Percentiles rank a stretch among this genome's conserved stretches.
phyloP scores from a whole-genome alignment of 2,329 filamentous ascomycete genomes.

The Microsporum canis region DNA sequence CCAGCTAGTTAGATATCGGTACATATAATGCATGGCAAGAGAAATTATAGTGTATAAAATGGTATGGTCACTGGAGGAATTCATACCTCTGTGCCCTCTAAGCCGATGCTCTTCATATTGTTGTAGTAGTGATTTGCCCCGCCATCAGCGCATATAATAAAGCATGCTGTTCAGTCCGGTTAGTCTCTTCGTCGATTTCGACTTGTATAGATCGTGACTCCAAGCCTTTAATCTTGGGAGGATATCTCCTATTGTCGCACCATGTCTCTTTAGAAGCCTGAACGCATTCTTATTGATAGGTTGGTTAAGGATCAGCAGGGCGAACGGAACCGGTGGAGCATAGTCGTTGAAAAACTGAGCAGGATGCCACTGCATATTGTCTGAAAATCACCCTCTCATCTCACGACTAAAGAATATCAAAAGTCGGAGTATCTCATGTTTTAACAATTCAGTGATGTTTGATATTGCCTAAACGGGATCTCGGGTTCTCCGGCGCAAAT shows the following conservation, averaged over 20 bases:
- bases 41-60: background rate
- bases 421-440: background rate
- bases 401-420: background rate
- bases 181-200: background rate
- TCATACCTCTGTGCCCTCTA: constrained; percentile 25
- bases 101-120: constrained; percentile 29
- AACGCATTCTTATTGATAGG: constrained; percentile 41
- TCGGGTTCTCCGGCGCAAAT: background rate
- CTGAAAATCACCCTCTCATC: background rate
- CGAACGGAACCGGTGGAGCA: constrained; percentile 27
- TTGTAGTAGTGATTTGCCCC: constrained; percentile 68
- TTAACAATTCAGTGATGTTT: background rate
- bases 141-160: constrained; percentile 76
- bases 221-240: background rate
- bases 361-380: constrained; percentile 31
- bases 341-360: constrained; percentile 30
- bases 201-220: background rate
- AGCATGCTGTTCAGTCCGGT: constrained; percentile 39
- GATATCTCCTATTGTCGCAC: constrained; percentile 16
- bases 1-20: background rate
- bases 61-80: background rate
- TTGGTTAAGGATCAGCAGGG: constrained; percentile 51
- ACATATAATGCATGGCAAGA: background rate
- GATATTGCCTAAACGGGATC: background rate
- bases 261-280: constrained; percentile 27